These are phyloP conservation scores for Apiospora kogelbergensis DNA, from an alignment of 2,329 filamentous ascomycete species.

Conservation along the genomic window DNA sequence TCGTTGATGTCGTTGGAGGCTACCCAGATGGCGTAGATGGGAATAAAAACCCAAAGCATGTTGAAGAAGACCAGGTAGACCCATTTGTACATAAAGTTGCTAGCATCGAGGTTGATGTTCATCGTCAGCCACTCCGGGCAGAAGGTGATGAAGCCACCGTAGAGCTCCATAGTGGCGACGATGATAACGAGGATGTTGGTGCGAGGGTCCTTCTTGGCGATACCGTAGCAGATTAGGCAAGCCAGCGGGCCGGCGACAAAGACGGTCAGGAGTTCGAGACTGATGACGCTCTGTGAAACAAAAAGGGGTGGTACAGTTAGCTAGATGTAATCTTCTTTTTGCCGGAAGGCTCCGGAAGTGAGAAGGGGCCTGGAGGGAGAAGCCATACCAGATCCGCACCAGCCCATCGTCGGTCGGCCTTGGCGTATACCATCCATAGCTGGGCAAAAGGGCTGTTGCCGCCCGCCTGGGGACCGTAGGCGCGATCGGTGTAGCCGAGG, in stretches of 20 bases:
- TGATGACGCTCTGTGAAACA: slow-evolving; percentile 51
- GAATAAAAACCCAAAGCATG: slow-evolving; percentile 65
- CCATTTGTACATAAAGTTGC: slow-evolving; percentile 69
- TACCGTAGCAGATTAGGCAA: slow-evolving; percentile 58
- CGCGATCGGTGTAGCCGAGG: slow-evolving; percentile 45
- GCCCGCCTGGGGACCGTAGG: slow-evolving; percentile 60
- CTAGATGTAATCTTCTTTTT: background rate
- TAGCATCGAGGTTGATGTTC: slow-evolving; percentile 61
- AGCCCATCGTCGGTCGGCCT: slow-evolving; percentile 63
- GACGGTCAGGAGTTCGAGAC: slow-evolving; percentile 66
- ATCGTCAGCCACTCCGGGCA: slow-evolving; percentile 67
- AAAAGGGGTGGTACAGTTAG: slow-evolving; percentile 3
- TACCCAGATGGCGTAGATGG: slow-evolving; percentile 58
- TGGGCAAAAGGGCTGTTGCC: slow-evolving; percentile 55
- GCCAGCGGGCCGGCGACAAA: slow-evolving; percentile 62
- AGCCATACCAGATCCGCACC: slow-evolving; percentile 56
- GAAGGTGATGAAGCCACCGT: slow-evolving; percentile 72
- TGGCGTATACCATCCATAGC: slow-evolving; percentile 69
- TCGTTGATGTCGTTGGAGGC: slow-evolving; percentile 54
- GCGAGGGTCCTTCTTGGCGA: slow-evolving; percentile 53
- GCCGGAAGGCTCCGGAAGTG: background rate
- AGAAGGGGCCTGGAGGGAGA: background rate
- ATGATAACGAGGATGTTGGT: slow-evolving; percentile 64
- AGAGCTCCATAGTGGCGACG: slow-evolving; percentile 65
- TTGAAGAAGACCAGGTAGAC: slow-evolving; percentile 70